Evolutionary conservation across 163 green algal genomes (phyloP), one percentile per base, ranked within the genome.

Genomic region (Scenedesmus sp.): DNA sequence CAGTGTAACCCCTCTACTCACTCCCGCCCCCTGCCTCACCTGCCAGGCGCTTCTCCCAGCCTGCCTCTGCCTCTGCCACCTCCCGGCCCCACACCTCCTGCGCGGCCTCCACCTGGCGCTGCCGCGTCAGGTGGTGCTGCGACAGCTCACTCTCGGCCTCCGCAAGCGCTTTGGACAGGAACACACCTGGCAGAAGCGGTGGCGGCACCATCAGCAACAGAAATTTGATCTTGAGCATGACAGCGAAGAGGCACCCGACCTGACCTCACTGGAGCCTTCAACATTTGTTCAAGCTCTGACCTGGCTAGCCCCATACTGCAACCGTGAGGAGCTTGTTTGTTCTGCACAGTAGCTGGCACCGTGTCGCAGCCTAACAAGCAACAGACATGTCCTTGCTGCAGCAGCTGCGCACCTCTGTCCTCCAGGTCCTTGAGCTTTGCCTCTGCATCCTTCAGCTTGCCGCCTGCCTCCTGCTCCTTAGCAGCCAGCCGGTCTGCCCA

Each of bases 121-220:
- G 67, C 10, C 66, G n/a, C 10, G 46, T 55, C 26, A 87, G 67
- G 84, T 90, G 82, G 62, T n/a, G 13, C 55, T 90, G 66, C 9
- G 56, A 70, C 90, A 92, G 90, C 82, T 92, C 66, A 18, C 67
- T n/a, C 67, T 92, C 64, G 12, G 84, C 83, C 13, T 86, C 83
- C 13, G 67, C 57, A 9, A 92, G 89, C 54, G 82, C 64, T 55
- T 86, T 89, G 82, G 20, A 20, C 20, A 91, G 23, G 2, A 7
- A 52, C 0, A 12, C 26, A 59, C 34, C 77, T 88, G 88, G 34
- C 77, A 81, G 12, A 59, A 64, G 54, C 85, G 77, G 15, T 0
- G 82, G 26, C 8, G 54, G 81, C n/a, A 81, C 54, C 87, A 81
- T 57, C 76, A 76, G 60, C 16, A 56, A 5, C 26, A 52, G 85